phyloP scores from a whole-genome alignment of 1,139 yeast genomes.

The Yamadazyma mexicana region DNA sequence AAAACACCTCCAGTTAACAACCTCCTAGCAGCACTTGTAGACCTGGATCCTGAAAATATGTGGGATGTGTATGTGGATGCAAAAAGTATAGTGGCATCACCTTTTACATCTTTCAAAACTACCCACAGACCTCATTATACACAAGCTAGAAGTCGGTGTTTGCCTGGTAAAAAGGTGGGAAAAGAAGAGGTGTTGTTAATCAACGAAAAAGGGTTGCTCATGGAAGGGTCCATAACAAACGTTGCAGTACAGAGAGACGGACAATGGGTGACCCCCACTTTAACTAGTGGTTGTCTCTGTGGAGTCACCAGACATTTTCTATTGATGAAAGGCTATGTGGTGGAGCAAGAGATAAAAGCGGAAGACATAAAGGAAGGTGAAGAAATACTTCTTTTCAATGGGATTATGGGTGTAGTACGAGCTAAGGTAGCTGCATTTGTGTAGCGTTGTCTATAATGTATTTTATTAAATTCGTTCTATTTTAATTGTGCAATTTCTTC shows the following conservation, averaged over 20 bases:
- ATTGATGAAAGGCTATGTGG: conserved; percentile 52
- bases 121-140: conserved; percentile 67
- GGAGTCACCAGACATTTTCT: conserved; percentile 78
- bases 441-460: conserved; percentile 1
- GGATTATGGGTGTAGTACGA: conserved; percentile 74
- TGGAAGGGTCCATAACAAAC: conserved; percentile 86
- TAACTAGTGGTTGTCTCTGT: conserved; percentile 78
- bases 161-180: conserved; percentile 36
- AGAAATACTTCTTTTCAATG: conserved; percentile 72
- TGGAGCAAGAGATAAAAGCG: conserved; percentile 51
- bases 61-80: conserved; percentile 69
- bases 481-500: conserved; percentile 42
- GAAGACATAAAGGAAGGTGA: conserved; percentile 59
- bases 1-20: conserved; percentile 34
- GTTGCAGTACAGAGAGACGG: conserved; percentile 59
- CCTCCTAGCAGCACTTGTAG: conserved; percentile 42
- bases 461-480: conserved; percentile 7
- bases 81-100: conserved; percentile 55
- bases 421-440: conserved; percentile 44
- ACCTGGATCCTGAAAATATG: conserved; percentile 14
- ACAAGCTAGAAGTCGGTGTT: conserved; percentile 55
- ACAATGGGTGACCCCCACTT: conserved; percentile 77
- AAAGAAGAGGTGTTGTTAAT: conserved; percentile 69
- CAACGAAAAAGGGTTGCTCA: conserved; percentile 59
- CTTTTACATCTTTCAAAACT: conserved; percentile 88